Evolutionary conservation across 495 filamentous ascomycete genomes (phyloP), one percentile per base, ranked within the genome.

Genomic region (Hyaloscypha hepaticicola): DNA sequence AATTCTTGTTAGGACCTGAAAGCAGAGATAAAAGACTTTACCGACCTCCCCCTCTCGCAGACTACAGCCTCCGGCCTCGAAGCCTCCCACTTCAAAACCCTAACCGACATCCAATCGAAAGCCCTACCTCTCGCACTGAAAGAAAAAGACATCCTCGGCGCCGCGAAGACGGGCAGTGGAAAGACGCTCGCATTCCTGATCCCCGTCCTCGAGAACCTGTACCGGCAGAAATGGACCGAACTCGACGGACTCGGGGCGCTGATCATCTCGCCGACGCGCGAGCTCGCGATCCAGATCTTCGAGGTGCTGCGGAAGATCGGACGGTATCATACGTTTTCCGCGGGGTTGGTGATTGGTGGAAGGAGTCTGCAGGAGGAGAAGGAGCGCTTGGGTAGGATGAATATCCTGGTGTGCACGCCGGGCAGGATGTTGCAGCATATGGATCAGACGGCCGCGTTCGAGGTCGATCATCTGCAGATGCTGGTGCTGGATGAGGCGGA

Each of bases 251-350:
- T 99, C 53, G 93, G 94, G 3, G 95, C 94, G 1, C 81, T 99
- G 56, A 90, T 99, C 68, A 88, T 99, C 38, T 94, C 93, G 6
- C 95, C 95, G 0, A 99, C 95, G 5, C 87, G 95, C 70, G 95
- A 99, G 73, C 80, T 99, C 29, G 95, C 95, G 1, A 92, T 96
- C 25, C 95, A 99, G 76, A 99, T 98, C 53, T 99, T 99, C 75
- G 91, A 96, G 53, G 94, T 98, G 0, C 75, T 99, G 69, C 85
- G 92, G 24, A 96, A 94, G 71, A 86, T 99, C 55, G 95, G 95
- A 6, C 83, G 91, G 49, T 87, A 93, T 52, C 95, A 99, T 75
- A 80, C 85, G 24, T 97, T 98, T 74, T 96, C 94, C 2, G 95
- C 95, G 1, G 95, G 96, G 0, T 74, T 99, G 69, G 87, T 99